These are phyloP conservation scores for Backusella parvicylindrica DNA, from an alignment of 192 early-diverging fungal species.

Conservation along the genomic window DNA sequence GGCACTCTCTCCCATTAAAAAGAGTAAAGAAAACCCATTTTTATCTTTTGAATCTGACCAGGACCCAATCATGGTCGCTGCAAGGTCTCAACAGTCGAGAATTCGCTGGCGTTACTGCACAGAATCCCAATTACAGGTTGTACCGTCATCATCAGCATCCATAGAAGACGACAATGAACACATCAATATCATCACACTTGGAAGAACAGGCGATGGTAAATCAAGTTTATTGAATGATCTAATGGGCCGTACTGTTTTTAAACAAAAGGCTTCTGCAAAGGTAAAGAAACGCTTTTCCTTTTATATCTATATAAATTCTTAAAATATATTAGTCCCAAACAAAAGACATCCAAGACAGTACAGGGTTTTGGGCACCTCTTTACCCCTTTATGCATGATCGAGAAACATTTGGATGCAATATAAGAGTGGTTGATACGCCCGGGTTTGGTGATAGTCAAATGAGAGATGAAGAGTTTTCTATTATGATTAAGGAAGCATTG, in stretches of 20 bases:
- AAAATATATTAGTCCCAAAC: slow-evolving; percentile 10
- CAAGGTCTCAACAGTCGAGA: not conserved
- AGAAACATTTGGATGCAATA: slow-evolving; percentile 11
- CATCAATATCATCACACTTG: not conserved
- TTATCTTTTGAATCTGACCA: not conserved
- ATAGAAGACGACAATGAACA: not conserved
- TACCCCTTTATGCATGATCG: slow-evolving; percentile 15
- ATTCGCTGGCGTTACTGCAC: not conserved
- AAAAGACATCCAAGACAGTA: slow-evolving; percentile 10
- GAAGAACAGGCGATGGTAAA: slow-evolving; percentile 38
- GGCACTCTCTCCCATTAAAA: not conserved
- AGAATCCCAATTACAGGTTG: not conserved
- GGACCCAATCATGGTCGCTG: not conserved
- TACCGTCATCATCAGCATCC: not conserved
- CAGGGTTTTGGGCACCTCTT: slow-evolving; percentile 15
- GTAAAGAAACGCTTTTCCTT: slow-evolving; percentile 10
- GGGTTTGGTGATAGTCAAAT: slow-evolving; percentile 25
- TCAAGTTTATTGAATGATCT: slow-evolving; percentile 46
- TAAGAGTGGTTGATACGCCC: slow-evolving; percentile 24
- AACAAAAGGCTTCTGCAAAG: slow-evolving; percentile 36
- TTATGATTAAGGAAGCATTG: not conserved
- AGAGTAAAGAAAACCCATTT: not conserved
- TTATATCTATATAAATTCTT: too few species aligned
- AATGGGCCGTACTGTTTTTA: slow-evolving; percentile 37
- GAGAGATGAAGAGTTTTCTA: slow-evolving; percentile 13